Evolutionary conservation across 176 grass and related monocot species (phyloP), one percentile per base, ranked within the genome.

Genomic region (Elymus sibiricus): DNA sequence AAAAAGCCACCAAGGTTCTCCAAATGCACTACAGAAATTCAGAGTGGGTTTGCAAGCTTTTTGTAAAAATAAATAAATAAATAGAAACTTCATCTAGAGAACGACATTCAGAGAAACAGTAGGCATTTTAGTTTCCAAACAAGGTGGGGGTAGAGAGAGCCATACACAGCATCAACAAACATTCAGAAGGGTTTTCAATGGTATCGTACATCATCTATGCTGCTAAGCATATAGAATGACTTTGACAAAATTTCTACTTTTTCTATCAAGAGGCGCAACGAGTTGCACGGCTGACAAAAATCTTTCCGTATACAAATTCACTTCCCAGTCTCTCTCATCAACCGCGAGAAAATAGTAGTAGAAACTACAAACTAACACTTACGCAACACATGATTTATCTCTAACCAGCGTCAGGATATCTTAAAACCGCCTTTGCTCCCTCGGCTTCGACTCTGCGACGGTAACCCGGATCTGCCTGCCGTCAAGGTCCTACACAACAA

Each of bases 381-480:
- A 39, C 2, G 27, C n/a, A 74, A 26, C 59, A 75, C 80, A 60
- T 84, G 29, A 75, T 81, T 17, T 64, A 79, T 16, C 37, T 70
- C 85, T 88, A 88, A 82, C 14, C 53, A 64, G 61, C 22, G 25
- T 64, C 56, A 75, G 29, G 19, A 19, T 5, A 19, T 38, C 17
- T 95, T 83, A 98, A 88, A 91, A 94, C 34, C 67, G 19, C 72
- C 72, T 76, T 69, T 89, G 15, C 47, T 90, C 88, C 64, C 89
- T 93, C 12, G 91, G 94, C 82, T 91, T 99, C 6, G 91, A 87
- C 83, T 99, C 97, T 5, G 97, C 94, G 32, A 94, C 75, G 10
- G 94, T 95, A 5, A 99, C 94, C 64, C 88, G 92, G 65, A 99
- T 99, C 26, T 90, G 79, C 84, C 94, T 91, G 86, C 94, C 97